Conservation (phyloP, 2,329 filamentous ascomycete species). For the Cladophialophora carrionii region DNA sequence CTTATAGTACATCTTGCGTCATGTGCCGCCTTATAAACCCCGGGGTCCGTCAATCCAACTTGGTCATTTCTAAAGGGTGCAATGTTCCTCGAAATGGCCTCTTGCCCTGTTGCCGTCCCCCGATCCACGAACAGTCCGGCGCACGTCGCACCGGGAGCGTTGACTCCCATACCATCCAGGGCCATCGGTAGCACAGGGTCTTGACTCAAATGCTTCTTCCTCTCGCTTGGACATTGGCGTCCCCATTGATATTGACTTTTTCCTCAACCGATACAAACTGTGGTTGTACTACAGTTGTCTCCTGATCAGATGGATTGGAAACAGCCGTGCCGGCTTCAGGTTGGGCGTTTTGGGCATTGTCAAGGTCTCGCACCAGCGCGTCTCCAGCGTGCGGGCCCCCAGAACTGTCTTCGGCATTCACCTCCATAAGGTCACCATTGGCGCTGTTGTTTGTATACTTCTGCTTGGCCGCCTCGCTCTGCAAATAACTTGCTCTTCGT, state of each 20-base stretch:
- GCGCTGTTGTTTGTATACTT: constrained; percentile 10
- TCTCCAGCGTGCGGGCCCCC: neutral
- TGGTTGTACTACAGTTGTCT: neutral
- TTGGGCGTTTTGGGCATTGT: neutral
- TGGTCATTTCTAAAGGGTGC: too few relatives aligned
- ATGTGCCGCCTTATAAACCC: too few relatives aligned
- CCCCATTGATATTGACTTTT: neutral
- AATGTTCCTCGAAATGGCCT: neutral
- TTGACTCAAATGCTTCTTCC: neutral
- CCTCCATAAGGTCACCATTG: neutral
- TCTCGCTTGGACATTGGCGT: neutral
- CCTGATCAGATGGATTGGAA: neutral
- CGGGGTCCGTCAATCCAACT: too few relatives aligned
- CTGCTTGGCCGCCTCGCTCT: constrained; percentile 29
- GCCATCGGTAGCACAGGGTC: neutral
- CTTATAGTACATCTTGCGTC: too few relatives aligned
- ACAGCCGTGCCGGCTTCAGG: neutral
- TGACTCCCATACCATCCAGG: neutral
- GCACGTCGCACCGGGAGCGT: neutral
- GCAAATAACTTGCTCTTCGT: constrained; percentile 30
- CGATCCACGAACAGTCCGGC: too few relatives aligned
- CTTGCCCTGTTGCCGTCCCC: neutral
- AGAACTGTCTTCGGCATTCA: constrained; percentile 2
- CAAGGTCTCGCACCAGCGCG: constrained; percentile 1
- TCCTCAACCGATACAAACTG: neutral